Conservation (phyloP, 225 moss, liverwort and hornwort species). For the Pseudisothecium myosuroides region DNA sequence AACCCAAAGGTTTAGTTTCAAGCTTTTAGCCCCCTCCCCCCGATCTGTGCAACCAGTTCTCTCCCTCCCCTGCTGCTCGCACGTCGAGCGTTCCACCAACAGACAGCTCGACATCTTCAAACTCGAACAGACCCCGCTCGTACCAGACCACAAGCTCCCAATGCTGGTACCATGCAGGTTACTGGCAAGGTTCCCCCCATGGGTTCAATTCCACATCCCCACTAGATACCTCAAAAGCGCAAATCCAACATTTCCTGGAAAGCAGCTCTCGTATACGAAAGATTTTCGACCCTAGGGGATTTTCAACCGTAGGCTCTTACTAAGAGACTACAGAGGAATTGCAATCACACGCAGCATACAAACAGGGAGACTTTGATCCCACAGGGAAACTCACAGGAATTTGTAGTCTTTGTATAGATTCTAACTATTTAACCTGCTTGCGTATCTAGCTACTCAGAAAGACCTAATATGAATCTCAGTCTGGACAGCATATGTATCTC, state of each 20-base stretch:
- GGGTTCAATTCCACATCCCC: not conserved
- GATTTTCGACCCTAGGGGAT: not conserved
- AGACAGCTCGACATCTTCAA: not conserved
- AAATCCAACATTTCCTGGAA: not conserved
- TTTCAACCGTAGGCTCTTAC: not conserved
- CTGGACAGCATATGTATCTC: not conserved
- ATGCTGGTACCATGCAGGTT: not conserved
- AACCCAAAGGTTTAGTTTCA: not conserved
- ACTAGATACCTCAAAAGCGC: not conserved
- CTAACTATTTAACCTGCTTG: not conserved
- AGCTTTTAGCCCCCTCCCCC: not conserved
- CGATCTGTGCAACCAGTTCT: not conserved
- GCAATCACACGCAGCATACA: not conserved
- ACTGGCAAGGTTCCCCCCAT: not conserved
- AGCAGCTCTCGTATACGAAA: not conserved
- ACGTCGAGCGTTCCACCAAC: not conserved
- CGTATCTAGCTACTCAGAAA: not conserved
- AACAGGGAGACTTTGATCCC: not conserved
- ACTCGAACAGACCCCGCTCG: not conserved
- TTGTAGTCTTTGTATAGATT: not conserved
- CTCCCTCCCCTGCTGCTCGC: not conserved
- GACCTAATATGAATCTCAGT: no score
- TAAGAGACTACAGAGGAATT: not conserved
- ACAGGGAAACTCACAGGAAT: not conserved
- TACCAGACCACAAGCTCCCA: not conserved